Base-by-base conservation (phyloP, 345 rosid species). In the Hibiscus mutabilis region DNA sequence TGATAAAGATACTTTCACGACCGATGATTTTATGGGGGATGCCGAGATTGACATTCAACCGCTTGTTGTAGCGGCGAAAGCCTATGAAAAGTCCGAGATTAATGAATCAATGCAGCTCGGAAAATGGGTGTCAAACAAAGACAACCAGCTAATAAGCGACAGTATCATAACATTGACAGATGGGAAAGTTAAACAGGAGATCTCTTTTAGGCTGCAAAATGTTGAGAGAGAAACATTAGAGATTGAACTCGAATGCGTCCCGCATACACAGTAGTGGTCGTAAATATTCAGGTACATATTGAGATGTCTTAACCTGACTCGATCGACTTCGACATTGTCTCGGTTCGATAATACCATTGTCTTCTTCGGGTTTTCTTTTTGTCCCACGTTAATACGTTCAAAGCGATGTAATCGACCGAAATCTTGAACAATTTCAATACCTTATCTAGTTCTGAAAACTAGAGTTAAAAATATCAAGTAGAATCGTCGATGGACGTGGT, bases 1-100 rank as follows among this genome's bases (percentile, higher is more conserved):
- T 60, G 99, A 95, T 66, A 95, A 92, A 77, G 99, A 95, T 75
- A 90, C 87, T 12, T 95, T 95, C 81, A 71, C 84, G 35, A 79
- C 88, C 0, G 98, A 95, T 72, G 98, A 95, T 82, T 95, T 92
- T 77, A 95, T 92, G 98, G 99, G 99, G 33, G 97, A 92, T 70
- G 96, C 98, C 0, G 98, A 95, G 83, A 90, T 95, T 16, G 97
- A 95, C 83, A 95, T 92, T 70, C 96, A 95, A 76, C 93, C 98
- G 3, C 84, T 95, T 60, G 84, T 95, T 21, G 42, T 82, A 49
- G 92, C 94, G 18, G 97, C 99, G n/a, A 88, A 82, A 84, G 96
- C 94, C 24, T 82, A 76, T 18, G 96, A 95, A 83, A 76, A 61
- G 5, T 89, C 91, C 8, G 73, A 80, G 44, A 79, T 85, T 49